Percentiles rank a stretch among this genome's conserved stretches.
These are phyloP conservation scores for Aspergillus baeticus DNA, from an alignment of 495 filamentous ascomycete genomes.

Conservation along the genomic window DNA sequence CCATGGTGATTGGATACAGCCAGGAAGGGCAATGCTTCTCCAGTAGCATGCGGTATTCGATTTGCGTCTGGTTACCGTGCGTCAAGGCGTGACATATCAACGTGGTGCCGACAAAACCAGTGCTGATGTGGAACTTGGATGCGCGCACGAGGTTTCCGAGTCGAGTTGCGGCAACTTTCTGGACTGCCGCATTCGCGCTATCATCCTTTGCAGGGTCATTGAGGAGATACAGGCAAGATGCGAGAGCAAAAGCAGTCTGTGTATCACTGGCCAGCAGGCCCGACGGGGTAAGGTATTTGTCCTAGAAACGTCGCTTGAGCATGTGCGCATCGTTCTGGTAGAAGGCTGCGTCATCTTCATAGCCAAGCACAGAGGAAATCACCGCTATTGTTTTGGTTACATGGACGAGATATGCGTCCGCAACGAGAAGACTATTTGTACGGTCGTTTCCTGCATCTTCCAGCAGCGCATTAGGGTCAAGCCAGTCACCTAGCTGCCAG, in stretches of 20 bases:
- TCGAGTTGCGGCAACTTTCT: too few species aligned
- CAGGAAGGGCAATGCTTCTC: constrained; percentile 44
- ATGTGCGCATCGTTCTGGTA: constrained; percentile 24
- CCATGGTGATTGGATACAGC: constrained; percentile 52
- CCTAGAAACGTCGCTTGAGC: constrained; percentile 36
- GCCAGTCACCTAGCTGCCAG: constrained; percentile 53
- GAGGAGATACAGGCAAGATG: constrained; percentile 43
- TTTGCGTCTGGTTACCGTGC: constrained; percentile 25
- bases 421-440: constrained; percentile 43
- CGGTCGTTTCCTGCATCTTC: constrained; percentile 39
- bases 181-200: too few species aligned
- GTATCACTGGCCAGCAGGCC: constrained; percentile 44
- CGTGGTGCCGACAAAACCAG: constrained; percentile 56
- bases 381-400: constrained; percentile 34
- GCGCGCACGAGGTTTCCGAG: constrained; percentile 36
- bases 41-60: constrained; percentile 41
- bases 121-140: constrained; percentile 44
- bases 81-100: constrained; percentile 46
- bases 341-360: constrained; percentile 21
- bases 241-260: constrained; percentile 47
- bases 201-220: constrained; percentile 27
- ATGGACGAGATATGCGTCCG: constrained; percentile 52
- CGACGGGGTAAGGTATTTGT: constrained; percentile 41
- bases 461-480: constrained; percentile 50
- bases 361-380: constrained; percentile 23